Conservation (phyloP, 495 filamentous ascomycete genomes). For the Darksidea phi region DNA sequence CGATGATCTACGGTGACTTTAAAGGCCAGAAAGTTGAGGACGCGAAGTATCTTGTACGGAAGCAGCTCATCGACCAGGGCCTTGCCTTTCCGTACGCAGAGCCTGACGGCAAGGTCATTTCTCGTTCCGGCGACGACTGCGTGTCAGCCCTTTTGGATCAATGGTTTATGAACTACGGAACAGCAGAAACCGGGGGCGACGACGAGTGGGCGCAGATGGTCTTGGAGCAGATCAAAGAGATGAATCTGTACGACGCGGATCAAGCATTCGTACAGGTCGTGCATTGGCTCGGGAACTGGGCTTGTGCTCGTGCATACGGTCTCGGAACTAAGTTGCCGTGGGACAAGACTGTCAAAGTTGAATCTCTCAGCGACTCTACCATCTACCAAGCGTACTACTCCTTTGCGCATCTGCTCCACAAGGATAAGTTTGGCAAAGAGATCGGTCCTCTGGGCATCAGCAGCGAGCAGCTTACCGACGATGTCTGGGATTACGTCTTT, state of each 20-base stretch:
- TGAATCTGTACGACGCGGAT: constrained; percentile 76
- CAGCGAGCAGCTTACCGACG: constrained; percentile 88
- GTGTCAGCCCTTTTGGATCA: constrained; percentile 92
- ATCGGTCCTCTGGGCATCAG: constrained; percentile 65
- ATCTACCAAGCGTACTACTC: constrained; percentile 99
- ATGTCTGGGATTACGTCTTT: constrained; percentile 96
- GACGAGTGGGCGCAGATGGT: constrained; percentile 71
- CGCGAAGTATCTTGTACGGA: constrained; percentile 81
- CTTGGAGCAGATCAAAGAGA: constrained; percentile 66
- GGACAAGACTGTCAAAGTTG: constrained; percentile 84
- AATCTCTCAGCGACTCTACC: constrained; percentile 84
- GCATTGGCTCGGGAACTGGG: constrained; percentile 93
- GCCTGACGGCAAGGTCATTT: constrained; percentile 83
- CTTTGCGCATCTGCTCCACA: constrained; percentile 82
- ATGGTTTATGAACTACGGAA: constrained; percentile 94
- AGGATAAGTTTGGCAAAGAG: constrained; percentile 73
- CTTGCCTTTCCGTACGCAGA: constrained; percentile 91
- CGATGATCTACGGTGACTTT: constrained; percentile 85
- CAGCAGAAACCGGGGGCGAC: constrained; percentile 59
- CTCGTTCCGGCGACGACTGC: constrained; percentile 83
- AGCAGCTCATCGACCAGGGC: constrained; percentile 72
- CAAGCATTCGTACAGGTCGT: constrained; percentile 81
- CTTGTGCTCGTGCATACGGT: constrained; percentile 87
- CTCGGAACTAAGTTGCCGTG: constrained; percentile 94
- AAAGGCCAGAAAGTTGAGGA: constrained; percentile 80